Evolutionary conservation across 2,329 filamentous ascomycete genomes (phyloP), one percentile per base, ranked within the genome.

Genomic region (Hypomyces perniciosus): DNA sequence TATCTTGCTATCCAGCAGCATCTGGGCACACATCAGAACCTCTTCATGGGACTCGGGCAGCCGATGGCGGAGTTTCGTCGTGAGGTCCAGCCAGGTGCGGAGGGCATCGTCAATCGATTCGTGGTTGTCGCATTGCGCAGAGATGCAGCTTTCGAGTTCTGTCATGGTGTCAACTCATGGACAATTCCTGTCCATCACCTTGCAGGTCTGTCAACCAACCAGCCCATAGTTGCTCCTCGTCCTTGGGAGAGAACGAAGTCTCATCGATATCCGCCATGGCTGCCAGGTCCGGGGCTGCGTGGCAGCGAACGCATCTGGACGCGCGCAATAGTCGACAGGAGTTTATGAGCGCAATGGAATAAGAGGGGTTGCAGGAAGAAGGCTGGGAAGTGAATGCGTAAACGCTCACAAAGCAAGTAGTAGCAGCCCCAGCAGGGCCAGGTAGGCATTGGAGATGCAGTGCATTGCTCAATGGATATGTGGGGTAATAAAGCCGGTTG

Each of bases 151-250:
- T 54, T 69, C 65, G 53, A 83, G 69, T 50, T 77, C 78, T 81
- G 57, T 29, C 20, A n/a, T 3, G 29, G 28, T 30, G 55, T 59
- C 46, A 59, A 59, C 52, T 12, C 45, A 1, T 38, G 9, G 29
- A 45, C 26, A 48, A 34, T 12, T 5, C 33, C 30, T 2, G 2
- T 35, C 5, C 34, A 31, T 12, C n/a, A 9, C 30, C 8, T 6
- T 10, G 12, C 20, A 30, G 10, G 12, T 29, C 13, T 4, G 33
- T 27, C 28, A 34, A 59, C 69, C 59, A 59, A 95, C 91, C 88
- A 71, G 84, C 78, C 92, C 90, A 96, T 73, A 96, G 90, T 71
- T 91, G 85, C 68, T 90, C 81, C 72, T 90, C 88, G 69, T 83
- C 85, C 70, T 91, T 86, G 69, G 88, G 78, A 65, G 76, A 78